Base-by-base conservation (phyloP, 129 eudicot species). In the Flaveria brownii region DNA sequence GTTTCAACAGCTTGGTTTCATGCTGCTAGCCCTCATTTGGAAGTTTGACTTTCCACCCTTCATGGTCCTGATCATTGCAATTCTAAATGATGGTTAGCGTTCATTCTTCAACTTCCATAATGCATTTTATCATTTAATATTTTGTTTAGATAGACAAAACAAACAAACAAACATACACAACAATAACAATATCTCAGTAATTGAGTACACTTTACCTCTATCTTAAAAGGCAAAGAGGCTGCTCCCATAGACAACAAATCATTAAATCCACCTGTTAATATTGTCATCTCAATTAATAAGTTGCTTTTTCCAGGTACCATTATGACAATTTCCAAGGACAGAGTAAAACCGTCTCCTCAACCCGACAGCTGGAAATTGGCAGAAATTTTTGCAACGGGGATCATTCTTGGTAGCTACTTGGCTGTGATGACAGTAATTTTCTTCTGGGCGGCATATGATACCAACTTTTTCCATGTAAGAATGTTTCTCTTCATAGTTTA, bases 391-490 rank as follows among this genome's bases (percentile, higher is more conserved):
- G 77, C 95, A 0, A 88, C 95, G 3, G 97, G 97, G 70, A 74
- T 91, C 42, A 75, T 88, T 72, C 88, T 91, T 12, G 97, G 95
- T 70, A 77, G 83, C 75, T 91, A 91, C 86, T 72, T 88, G 72
- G 97, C 97, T 30, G 46, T 91, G 90, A 88, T 88, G 97, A 91
- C 95, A 0, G 92, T 91, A 45, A 81, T 91, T 57, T 91, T 91
- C 86, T 91, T 88, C 80, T 91, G 92, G 92, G 88, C 85, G 6
- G 92, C 87, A 41, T 86, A 87, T 30, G 81, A 88, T 2, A 88
- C 92, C 22, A 61, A 83, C 70, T 88, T 91, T 76, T 91, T 88
- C 68, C 84, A 88, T 14, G 97, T 91, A 86, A 82, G 83, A 61
- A 28, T 60, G 25, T 59, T 22, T 68, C 51, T 45, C 45, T 49